phyloP scores from a whole-genome alignment of 345 rosid genomes.

The Psidium friedrichsthalianum region DNA sequence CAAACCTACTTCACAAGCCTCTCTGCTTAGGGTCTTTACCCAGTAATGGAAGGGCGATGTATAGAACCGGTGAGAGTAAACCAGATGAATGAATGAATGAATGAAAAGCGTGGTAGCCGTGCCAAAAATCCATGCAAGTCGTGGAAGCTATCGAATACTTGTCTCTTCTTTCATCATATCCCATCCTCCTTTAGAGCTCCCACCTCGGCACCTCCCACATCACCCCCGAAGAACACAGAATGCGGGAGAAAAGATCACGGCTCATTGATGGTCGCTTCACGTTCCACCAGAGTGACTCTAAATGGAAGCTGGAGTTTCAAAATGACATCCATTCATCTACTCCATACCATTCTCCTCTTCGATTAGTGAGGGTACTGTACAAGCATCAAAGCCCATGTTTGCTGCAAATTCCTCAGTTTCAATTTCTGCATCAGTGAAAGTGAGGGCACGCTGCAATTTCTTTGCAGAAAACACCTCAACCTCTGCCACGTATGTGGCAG shows the following conservation, averaged over 20 bases:
- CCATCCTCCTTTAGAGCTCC: background rate
- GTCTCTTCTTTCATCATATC: background rate
- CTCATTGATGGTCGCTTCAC: background rate
- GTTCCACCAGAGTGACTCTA: background rate
- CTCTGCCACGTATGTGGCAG: slow-evolving; percentile 69
- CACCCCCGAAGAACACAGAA: background rate
- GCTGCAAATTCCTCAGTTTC: slow-evolving; percentile 30
- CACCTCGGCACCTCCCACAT: background rate
- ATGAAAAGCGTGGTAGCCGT: background rate
- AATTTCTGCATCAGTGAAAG: slow-evolving; percentile 81
- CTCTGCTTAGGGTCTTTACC: background rate
- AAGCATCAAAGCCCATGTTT: slow-evolving; percentile 14
- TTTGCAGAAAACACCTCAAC: slow-evolving; percentile 70
- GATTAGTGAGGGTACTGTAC: background rate
- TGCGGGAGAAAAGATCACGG: background rate
- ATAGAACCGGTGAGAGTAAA: background rate
- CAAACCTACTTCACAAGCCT: background rate
- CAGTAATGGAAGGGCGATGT: background rate
- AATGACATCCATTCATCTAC: background rate
- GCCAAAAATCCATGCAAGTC: background rate
- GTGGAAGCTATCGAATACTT: background rate
- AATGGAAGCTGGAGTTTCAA: background rate
- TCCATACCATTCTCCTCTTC: background rate
- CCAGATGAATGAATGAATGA: background rate
- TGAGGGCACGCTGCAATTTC: slow-evolving; percentile 82